phyloP scores from a whole-genome alignment of 305 asterid genomes.

The Fraxinus angustifolia region DNA sequence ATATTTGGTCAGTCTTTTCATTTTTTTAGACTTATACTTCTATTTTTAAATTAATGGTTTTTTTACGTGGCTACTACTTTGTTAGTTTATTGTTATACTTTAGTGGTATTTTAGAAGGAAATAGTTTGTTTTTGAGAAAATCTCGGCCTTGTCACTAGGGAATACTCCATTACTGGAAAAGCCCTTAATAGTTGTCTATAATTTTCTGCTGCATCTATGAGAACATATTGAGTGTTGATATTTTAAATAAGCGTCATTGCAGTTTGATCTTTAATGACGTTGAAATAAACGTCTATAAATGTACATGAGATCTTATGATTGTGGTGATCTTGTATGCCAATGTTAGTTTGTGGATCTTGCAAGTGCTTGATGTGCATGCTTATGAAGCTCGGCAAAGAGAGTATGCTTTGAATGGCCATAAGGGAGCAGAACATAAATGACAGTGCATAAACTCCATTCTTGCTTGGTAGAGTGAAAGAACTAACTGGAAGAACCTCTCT shows the following conservation, averaged over 20 bases:
- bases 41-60: not conserved
- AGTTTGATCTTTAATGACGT: slow-evolving; percentile 3
- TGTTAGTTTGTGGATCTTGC: slow-evolving; percentile 32
- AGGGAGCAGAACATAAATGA: slow-evolving; percentile 71
- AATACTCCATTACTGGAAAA: not conserved
- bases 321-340: slow-evolving; percentile 12
- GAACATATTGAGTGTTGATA: not conserved
- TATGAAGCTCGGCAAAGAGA: slow-evolving; percentile 80
- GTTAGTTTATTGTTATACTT: not conserved
- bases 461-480: slow-evolving; percentile 6
- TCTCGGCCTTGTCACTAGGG: not conserved
- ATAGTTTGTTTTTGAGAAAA: not conserved
- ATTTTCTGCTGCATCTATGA: not conserved
- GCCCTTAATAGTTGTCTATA: not conserved
- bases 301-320: not conserved
- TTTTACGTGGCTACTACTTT: not conserved
- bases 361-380: slow-evolving; percentile 85
- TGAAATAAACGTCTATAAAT: not conserved
- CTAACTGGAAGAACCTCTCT: slow-evolving; percentile 41
- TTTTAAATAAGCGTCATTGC: slow-evolving; percentile 5
- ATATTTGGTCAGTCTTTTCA: not conserved
- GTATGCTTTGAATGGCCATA: slow-evolving; percentile 83
- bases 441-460: slow-evolving; percentile 84
- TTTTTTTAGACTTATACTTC: not conserved
- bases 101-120: not conserved